phyloP scores from a whole-genome alignment of 2,329 filamentous ascomycete genomes.

The Dactylonectria estremocensis region DNA sequence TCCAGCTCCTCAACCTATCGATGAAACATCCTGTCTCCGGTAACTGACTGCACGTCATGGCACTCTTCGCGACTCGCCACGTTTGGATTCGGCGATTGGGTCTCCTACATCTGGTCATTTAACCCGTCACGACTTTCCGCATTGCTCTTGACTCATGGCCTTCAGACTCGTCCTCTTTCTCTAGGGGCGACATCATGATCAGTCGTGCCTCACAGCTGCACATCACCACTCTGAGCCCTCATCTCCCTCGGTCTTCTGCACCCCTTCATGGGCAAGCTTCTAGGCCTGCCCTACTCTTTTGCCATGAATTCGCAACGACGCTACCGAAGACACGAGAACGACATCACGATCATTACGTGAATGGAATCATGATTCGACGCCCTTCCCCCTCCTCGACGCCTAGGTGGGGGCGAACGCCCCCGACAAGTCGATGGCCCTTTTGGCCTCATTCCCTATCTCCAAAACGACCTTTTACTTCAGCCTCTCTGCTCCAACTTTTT shows the following conservation, averaged over 20 bases:
- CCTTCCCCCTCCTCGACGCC: slow-evolving; percentile 18
- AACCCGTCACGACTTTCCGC: slow-evolving; percentile 65
- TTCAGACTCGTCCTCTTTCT: slow-evolving; percentile 58
- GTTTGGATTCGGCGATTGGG: slow-evolving; percentile 64
- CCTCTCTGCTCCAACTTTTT: background rate
- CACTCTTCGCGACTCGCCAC: slow-evolving; percentile 57
- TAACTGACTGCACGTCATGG: slow-evolving; percentile 61
- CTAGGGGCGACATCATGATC: slow-evolving; percentile 40
- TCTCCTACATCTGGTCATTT: slow-evolving; percentile 64
- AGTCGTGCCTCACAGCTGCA: slow-evolving; percentile 22
- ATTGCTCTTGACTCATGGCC: slow-evolving; percentile 63
- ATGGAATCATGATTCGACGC: slow-evolving; percentile 38
- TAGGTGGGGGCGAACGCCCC: slow-evolving; percentile 12
- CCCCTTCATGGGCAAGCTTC: slow-evolving; percentile 22
- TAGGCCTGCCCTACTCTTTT: slow-evolving; percentile 30
- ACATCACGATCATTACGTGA: slow-evolving; percentile 46
- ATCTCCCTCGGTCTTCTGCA: slow-evolving; percentile 19
- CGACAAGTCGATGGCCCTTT: slow-evolving; percentile 15
- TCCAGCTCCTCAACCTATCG: slow-evolving; percentile 63
- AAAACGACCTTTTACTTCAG: slow-evolving; percentile 36
- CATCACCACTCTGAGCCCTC: slow-evolving; percentile 23
- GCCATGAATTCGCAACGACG: slow-evolving; percentile 44
- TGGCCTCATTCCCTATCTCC: slow-evolving; percentile 23
- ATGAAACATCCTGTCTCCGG: slow-evolving; percentile 70
- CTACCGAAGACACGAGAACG: slow-evolving; percentile 52